phyloP scores from a whole-genome alignment of 768 basidiomycete genomes.

The Boletus vinaceobasis region DNA sequence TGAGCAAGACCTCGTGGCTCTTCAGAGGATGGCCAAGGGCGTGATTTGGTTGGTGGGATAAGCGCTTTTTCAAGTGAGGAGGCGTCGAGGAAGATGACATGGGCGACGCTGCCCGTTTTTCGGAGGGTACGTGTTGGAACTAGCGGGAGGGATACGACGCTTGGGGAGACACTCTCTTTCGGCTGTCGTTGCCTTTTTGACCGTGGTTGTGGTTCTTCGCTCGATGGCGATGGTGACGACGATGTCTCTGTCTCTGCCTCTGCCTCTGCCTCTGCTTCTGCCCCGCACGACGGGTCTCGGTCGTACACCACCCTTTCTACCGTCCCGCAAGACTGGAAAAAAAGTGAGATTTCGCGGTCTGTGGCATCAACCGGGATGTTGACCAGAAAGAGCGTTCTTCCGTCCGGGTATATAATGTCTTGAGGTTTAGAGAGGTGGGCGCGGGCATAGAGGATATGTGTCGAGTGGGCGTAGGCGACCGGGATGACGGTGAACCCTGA shows the following conservation, averaged over 20 bases:
- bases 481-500: constrained; percentile 39
- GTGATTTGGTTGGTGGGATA: constrained; percentile 45
- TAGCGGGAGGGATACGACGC: constrained; percentile 59
- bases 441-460: constrained; percentile 79
- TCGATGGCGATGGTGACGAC: neutral
- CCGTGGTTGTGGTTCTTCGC: constrained; percentile 20
- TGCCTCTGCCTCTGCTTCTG: constrained; percentile 30
- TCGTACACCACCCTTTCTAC: constrained; percentile 75
- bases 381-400: constrained; percentile 81
- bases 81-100: constrained; percentile 68
- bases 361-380: constrained; percentile 89
- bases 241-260: neutral
- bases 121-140: constrained; percentile 52
- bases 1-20: constrained; percentile 70
- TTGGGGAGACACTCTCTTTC: constrained; percentile 38
- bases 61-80: constrained; percentile 71
- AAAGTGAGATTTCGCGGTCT: constrained; percentile 67
- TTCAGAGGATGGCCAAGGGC: constrained; percentile 63
- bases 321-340: constrained; percentile 78
- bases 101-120: constrained; percentile 64
- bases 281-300: constrained; percentile 34
- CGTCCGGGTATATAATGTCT: constrained; percentile 40
- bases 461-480: constrained; percentile 38
- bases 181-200: constrained; percentile 31
- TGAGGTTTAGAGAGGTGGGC: constrained; percentile 51